Evolutionary conservation across 805 yeast species (phyloP).

Genomic region (Candida sanyiensis): DNA sequence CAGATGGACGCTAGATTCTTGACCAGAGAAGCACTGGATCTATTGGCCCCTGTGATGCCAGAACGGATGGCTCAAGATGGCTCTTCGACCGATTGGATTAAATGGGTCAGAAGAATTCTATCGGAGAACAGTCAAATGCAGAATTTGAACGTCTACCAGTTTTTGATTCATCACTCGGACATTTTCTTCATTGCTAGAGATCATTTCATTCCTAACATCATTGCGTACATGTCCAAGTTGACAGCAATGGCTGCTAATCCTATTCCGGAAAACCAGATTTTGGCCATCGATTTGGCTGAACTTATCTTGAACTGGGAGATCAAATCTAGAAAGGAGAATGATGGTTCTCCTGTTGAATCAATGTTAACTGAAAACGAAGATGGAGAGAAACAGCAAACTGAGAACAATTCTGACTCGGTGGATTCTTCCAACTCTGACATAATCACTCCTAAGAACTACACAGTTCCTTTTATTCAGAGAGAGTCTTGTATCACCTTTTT

Average conservation of each 20-base stretch:
- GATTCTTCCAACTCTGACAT: conserved; percentile 30
- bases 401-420: conserved; percentile 10
- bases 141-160: conserved; percentile 82
- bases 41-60: conserved; percentile 82
- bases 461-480: conserved; percentile 69
- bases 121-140: conserved; percentile 87
- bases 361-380: conserved; percentile 25
- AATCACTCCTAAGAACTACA: conserved; percentile 44
- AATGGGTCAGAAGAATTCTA: conserved; percentile 89
- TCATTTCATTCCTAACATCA: conserved; percentile 81
- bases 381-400: conserved; percentile 17
- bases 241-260: conserved; percentile 75
- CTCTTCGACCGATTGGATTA: conserved; percentile 63
- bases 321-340: conserved; percentile 31
- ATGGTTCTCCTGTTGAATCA: conserved; percentile 23
- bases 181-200: conserved; percentile 82
- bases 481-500: conserved; percentile 89
- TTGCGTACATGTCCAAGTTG: conserved; percentile 87
- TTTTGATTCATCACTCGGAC: conserved; percentile 79
- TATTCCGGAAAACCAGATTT: conserved; percentile 70
- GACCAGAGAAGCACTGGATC: conserved; percentile 82
- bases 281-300: conserved; percentile 88
- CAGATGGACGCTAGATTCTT: conserved; percentile 78
- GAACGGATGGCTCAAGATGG: conserved; percentile 53
- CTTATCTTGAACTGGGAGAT: conserved; percentile 82